phyloP scores from a whole-genome alignment of 2,329 filamentous ascomycete species.

The Fusarium chuoi region DNA sequence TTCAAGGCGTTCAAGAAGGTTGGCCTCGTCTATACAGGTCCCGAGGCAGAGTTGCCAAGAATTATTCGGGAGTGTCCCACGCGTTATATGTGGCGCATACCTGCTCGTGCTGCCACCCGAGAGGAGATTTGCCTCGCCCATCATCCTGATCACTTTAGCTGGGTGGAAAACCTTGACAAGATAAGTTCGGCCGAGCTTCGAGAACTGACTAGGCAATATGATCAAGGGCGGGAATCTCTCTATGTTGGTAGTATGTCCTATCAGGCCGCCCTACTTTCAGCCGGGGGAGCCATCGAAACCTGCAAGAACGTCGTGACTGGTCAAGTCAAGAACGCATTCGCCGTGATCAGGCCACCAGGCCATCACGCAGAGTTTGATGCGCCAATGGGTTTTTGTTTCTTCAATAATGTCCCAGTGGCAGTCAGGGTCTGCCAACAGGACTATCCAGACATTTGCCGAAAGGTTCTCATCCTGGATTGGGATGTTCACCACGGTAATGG shows the following conservation, averaged over 20 bases:
- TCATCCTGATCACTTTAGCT: conserved; percentile 78
- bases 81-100: conserved; percentile 79
- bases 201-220: conserved; percentile 68
- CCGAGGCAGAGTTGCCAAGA: conserved; percentile 62
- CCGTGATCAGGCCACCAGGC: conserved; percentile 92
- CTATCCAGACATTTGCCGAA: conserved; percentile 83
- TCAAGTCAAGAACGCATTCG: conserved; percentile 92
- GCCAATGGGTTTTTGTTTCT: conserved; percentile 95
- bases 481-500: conserved; percentile 87
- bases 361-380: conserved; percentile 91
- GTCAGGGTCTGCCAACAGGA: conserved; percentile 86
- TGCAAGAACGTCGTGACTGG: conserved; percentile 89
- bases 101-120: conserved; percentile 78
- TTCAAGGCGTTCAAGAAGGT: conserved; percentile 87
- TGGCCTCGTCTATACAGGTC: conserved; percentile 76
- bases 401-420: conserved; percentile 96
- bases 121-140: conserved; percentile 87
- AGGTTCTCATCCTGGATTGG: conserved; percentile 94
- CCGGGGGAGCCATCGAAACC: conserved; percentile 94
- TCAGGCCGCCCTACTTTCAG: conserved; percentile 82
- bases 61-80: conserved; percentile 66
- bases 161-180: conserved; percentile 71
- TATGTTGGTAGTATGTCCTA: conserved; percentile 87
- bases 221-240: conserved; percentile 77
- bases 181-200: conserved; percentile 74